These are phyloP conservation scores for Circinella umbellata DNA, from an alignment of 371 early-diverging fungal species.

Conservation along the genomic window DNA sequence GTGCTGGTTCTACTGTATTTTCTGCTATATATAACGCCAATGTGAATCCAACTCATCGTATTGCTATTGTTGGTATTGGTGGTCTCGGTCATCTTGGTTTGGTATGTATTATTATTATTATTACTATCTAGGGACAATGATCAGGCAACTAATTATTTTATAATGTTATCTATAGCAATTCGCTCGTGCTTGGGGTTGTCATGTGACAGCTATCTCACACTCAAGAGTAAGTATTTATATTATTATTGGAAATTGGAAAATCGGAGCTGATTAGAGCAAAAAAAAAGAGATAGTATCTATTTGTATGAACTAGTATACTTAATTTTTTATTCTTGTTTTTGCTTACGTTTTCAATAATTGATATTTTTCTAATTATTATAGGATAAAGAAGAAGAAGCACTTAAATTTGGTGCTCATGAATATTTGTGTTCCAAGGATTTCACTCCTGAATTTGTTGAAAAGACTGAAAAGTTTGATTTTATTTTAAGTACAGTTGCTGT, in stretches of 20 bases:
- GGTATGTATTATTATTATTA: too few species aligned
- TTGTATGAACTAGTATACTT: too few species aligned
- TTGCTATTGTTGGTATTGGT: slow-evolving; percentile 75
- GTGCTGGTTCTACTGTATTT: slow-evolving; percentile 72
- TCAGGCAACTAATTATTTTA: too few species aligned
- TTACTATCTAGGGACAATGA: too few species aligned
- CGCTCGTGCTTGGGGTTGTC: slow-evolving; percentile 65
- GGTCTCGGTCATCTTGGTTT: slow-evolving; percentile 73
- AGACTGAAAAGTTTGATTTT: slow-evolving; percentile 46
- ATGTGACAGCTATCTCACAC: slow-evolving; percentile 43
- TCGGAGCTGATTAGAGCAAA: too few species aligned
- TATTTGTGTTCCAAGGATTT: slow-evolving; percentile 51
- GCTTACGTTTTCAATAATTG: too few species aligned
- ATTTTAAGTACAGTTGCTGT: slow-evolving; percentile 54
- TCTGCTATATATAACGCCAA: slow-evolving; percentile 54
- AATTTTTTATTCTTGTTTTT: too few species aligned
- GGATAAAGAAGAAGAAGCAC: slow-evolving; percentile 68
- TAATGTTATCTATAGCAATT: slow-evolving; percentile 40
- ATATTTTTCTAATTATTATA: slow-evolving; percentile 19
- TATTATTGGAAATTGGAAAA: too few species aligned
- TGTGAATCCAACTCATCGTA: slow-evolving; percentile 49
- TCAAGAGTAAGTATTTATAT: slow-evolving; percentile 23
- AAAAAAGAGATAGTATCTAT: too few species aligned
- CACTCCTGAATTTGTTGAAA: slow-evolving; percentile 29
- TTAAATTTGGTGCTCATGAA: slow-evolving; percentile 69